A percentile compares a stretch with the other conserved stretches of the same genome.
Evolutionary conservation across 768 basidiomycete species (phyloP).

Genomic region (Lactifluus rugatus): DNA sequence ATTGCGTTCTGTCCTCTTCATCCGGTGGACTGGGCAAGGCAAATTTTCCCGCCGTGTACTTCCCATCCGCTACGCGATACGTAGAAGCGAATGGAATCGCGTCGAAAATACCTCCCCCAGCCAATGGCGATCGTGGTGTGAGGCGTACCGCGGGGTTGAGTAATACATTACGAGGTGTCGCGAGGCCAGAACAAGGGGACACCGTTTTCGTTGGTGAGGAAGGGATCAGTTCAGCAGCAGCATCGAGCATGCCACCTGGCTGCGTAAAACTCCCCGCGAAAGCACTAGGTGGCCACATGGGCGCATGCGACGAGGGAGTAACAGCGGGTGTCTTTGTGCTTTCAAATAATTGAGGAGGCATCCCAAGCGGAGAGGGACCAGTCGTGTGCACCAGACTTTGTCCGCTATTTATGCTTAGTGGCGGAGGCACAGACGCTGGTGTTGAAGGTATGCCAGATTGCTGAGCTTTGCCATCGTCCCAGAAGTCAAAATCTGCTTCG

Average conservation of each 20-base stretch:
- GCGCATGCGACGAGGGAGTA: constrained; percentile 25
- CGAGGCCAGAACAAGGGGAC: constrained; percentile 22
- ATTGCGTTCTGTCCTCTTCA: constrained; percentile 27
- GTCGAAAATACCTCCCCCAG: constrained; percentile 40
- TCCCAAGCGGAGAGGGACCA: constrained; percentile 27
- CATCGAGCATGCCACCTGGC: constrained; percentile 22
- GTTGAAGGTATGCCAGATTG: constrained; percentile 30
- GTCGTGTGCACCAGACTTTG: constrained; percentile 26
- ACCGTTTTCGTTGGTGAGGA: constrained; percentile 46
- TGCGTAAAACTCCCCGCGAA: constrained; percentile 12
- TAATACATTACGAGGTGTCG: constrained; percentile 5
- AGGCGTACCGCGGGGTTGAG: constrained; percentile 21
- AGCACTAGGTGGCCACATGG: constrained; percentile 25
- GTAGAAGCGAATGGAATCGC: constrained; percentile 64
- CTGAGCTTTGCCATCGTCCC: constrained; percentile 39
- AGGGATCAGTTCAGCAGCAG: constrained; percentile 35
- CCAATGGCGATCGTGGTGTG: constrained; percentile 11
- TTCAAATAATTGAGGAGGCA: constrained; percentile 28
- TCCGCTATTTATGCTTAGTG: constrained; percentile 17
- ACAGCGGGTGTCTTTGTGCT: constrained; percentile 24
- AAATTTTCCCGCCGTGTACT: constrained; percentile 71
- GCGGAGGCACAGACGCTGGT: constrained; percentile 17
- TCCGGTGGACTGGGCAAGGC: constrained; percentile 53
- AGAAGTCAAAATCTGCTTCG: constrained; percentile 85
- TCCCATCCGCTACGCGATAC: constrained; percentile 57